A percentile compares a stretch with the other conserved stretches of the same genome.
These are phyloP conservation scores for Rhodotorula sp. DNA, from an alignment of 1,284 basidiomycete species.

Conservation along the genomic window DNA sequence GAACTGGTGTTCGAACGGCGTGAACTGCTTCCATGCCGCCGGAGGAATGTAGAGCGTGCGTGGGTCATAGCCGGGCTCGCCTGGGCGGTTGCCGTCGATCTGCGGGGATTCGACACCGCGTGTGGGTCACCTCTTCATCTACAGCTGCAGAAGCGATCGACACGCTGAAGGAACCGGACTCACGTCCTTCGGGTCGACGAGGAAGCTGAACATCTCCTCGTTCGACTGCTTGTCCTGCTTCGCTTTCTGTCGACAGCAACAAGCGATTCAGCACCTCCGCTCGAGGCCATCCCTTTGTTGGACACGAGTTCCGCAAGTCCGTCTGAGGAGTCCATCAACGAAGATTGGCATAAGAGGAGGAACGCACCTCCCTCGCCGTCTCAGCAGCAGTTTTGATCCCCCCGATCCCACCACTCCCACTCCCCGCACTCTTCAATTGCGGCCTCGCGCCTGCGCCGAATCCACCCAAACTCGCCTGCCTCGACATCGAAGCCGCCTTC, in stretches of 20 bases:
- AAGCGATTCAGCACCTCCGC: background rate
- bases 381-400: constrained; percentile 37
- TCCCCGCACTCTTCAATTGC: constrained; percentile 38
- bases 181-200: constrained; percentile 72
- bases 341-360: background rate
- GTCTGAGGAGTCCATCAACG: background rate
- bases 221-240: constrained; percentile 77
- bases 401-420: constrained; percentile 28
- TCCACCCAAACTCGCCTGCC: constrained; percentile 1
- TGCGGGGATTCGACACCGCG: constrained; percentile 46
- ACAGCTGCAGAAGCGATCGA: too few species aligned
- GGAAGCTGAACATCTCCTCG: constrained; percentile 80
- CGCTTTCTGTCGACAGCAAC: constrained; percentile 19
- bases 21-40: constrained; percentile 77
- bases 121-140: background rate
- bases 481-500: constrained; percentile 15
- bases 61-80: constrained; percentile 85
- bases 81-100: constrained; percentile 79
- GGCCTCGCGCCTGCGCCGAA: constrained; percentile 7
- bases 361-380: constrained; percentile 23
- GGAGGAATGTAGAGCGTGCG: constrained; percentile 81
- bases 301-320: background rate
- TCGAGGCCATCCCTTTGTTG: too few species aligned
- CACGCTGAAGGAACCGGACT: background rate
- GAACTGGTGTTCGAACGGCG: constrained; percentile 95